phyloP scores from a whole-genome alignment of 2,329 filamentous ascomycete species.

The Escovopsis sp. region DNA sequence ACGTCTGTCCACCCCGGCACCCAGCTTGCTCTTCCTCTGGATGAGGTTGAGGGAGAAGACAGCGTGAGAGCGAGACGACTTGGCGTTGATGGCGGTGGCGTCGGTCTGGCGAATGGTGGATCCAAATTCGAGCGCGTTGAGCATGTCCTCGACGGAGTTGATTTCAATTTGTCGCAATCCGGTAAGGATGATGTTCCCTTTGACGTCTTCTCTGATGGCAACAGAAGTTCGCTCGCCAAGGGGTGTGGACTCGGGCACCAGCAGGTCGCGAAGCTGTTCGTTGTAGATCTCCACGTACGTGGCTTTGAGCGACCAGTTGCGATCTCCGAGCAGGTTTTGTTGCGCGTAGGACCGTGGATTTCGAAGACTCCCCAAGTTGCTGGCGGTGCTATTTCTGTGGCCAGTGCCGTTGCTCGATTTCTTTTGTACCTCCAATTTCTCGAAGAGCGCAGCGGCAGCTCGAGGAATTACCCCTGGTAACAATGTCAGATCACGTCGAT shows the following conservation, averaged over 20 bases:
- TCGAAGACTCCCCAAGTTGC: constrained; percentile 43
- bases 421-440: constrained; percentile 58
- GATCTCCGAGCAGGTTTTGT: constrained; percentile 42
- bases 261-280: constrained; percentile 80
- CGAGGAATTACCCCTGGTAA: constrained; percentile 78
- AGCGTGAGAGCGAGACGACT: constrained; percentile 92
- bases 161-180: constrained; percentile 79
- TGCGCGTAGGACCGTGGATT: constrained; percentile 57
- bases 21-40: constrained; percentile 56
- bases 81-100: constrained; percentile 91
- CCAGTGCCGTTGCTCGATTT: constrained; percentile 32
- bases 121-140: constrained; percentile 80
- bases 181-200: constrained; percentile 87
- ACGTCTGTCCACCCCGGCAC: constrained; percentile 59
- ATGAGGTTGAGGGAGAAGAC: constrained; percentile 93
- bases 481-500: not conserved
- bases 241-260: constrained; percentile 62
- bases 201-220: constrained; percentile 86
- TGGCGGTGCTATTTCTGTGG: constrained; percentile 2
- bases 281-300: constrained; percentile 98
- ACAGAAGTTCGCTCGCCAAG: constrained; percentile 59
- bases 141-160: constrained; percentile 80
- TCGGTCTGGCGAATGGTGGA: constrained; percentile 93
- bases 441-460: constrained; percentile 74
- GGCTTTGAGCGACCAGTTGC: constrained; percentile 81